Conservation (phyloP, 2,329 filamentous ascomycete species). For the Dryadomyces sulphureus region DNA sequence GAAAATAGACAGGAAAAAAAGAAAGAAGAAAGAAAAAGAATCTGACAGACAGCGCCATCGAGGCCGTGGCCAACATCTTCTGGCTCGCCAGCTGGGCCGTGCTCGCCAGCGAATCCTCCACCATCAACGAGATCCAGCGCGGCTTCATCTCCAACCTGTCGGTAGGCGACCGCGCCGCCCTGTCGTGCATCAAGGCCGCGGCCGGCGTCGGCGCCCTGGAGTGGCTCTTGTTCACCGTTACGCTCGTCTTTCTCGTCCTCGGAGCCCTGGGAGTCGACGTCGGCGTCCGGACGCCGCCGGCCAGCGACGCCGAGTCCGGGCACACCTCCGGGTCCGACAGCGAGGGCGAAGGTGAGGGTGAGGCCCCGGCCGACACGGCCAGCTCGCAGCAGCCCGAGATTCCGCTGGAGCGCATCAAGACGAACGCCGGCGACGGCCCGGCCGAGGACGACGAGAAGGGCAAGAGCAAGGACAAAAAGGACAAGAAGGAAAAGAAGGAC, state of each 20-base stretch:
- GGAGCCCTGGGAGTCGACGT: background rate
- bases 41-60: constrained; percentile 5
- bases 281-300: background rate
- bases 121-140: constrained; percentile 1
- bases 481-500: too few relatives aligned
- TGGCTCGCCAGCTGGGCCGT: constrained; percentile 12
- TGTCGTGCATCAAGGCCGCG: constrained; percentile 11
- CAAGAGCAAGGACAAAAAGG: too few relatives aligned
- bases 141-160: constrained; percentile 1
- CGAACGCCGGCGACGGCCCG: background rate
- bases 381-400: background rate
- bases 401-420: background rate
- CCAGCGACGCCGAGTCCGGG: too few relatives aligned
- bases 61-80: constrained; percentile 10
- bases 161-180: constrained; percentile 1
- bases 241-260: constrained; percentile 7
- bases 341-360: too few relatives aligned
- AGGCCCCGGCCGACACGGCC: background rate
- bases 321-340: too few relatives aligned
- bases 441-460: background rate
- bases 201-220: constrained; percentile 11
- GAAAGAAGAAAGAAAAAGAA: too few relatives aligned
- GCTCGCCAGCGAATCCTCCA: constrained; percentile 10
- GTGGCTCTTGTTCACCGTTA: constrained; percentile 11
- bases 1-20: too few relatives aligned